Percentiles rank a stretch among this genome's conserved stretches.
These are phyloP conservation scores for Schizopora paradoxa DNA, from an alignment of 1,284 basidiomycete genomes.

Conservation along the genomic window DNA sequence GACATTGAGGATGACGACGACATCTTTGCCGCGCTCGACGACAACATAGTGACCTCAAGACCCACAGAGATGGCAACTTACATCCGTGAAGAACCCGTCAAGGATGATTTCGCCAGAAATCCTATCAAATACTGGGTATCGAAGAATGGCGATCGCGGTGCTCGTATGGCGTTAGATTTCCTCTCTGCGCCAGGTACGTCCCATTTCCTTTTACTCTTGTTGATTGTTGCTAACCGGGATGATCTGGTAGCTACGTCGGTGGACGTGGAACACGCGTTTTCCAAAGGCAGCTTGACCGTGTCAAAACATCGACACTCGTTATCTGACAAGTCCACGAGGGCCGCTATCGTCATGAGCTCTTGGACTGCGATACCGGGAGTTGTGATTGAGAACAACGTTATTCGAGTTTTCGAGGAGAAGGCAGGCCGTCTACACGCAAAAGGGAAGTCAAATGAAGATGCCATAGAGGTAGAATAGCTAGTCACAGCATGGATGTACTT, in stretches of 20 bases:
- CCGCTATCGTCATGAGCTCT: neutral
- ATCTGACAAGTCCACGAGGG: neutral
- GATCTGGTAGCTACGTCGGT: neutral
- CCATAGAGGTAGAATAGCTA: too few species aligned
- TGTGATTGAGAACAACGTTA: neutral
- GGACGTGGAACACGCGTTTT: neutral
- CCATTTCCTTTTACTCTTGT: neutral
- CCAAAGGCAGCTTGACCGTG: neutral
- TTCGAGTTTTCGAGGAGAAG: neutral
- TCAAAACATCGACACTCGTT: neutral
- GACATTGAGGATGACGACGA: neutral
- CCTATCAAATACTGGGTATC: neutral
- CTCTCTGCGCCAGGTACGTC: neutral
- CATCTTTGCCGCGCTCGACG: neutral
- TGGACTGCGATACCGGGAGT: neutral
- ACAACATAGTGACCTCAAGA: neutral
- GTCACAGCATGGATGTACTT: too few species aligned
- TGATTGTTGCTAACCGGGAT: neutral
- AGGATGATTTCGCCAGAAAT: neutral
- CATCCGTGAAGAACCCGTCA: neutral
- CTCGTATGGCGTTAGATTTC: neutral
- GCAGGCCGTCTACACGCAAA: too few species aligned
- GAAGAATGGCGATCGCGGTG: neutral
- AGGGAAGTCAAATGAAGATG: too few species aligned
- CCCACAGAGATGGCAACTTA: neutral